Base-by-base conservation (phyloP, 306 rosid genomes). In the Trifolium pratense region DNA sequence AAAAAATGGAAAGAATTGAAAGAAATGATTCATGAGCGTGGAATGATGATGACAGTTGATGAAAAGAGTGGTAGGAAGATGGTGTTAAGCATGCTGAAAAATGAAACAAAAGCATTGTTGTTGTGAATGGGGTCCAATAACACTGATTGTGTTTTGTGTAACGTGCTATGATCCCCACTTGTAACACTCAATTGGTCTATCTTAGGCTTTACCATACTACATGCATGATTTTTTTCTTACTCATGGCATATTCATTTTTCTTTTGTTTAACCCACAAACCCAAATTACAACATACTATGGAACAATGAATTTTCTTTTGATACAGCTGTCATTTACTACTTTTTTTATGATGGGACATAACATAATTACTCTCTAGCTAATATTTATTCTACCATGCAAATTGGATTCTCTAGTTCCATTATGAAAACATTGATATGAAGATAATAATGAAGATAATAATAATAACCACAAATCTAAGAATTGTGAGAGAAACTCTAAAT, bases 1-100 rank as follows among this genome's bases (percentile, higher is more conserved):
- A 43, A 43, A 21, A 40, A 83, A 64, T 52, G 58, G 59, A 75
- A 79, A 62, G 66, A 78, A 76, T 32, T 71, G 75, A 85, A 75
- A 75, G 91, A 77, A 87, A 94, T 91, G 96, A 94, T 94, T 86
- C 79, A 52, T 80, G 75, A 76, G 87, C 84, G 90, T 84, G 92
- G 88, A 88, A 66, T 79, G 88, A 83, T 87, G 86, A 83, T 87
- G 88, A 73, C 82, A 77, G 64, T 79, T 65, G 76, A 40, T 55
- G 7, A 76, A 59, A 66, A 60, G 79, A 36, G 67, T 9, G 17
- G 56, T 68, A 59, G 12, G 36, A 12, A 23, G 34, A 11, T 8
- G 8, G 62, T 67, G 20, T 74, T 72, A 73, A 84, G 98, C 98
- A 86, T 91, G 96, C 93, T 83, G 77, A 74, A 36, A 69, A 74